Conservation (phyloP, 1,139 yeast species). For the Pichia norvegensis region DNA sequence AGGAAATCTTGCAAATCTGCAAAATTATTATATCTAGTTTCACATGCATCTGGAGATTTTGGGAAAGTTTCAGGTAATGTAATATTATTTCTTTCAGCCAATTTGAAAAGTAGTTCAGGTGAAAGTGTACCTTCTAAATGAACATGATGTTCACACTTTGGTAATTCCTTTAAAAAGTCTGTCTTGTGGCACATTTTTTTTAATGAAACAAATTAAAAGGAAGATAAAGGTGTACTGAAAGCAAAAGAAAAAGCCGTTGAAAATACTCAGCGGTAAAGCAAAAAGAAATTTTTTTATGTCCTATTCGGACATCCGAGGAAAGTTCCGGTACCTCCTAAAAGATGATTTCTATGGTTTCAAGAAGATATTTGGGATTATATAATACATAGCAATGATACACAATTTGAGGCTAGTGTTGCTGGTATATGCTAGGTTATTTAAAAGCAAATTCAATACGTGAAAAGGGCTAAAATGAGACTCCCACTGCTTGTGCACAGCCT, state of each 20-base stretch:
- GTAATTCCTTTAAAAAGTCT: constrained; percentile 53
- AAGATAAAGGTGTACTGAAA: background rate
- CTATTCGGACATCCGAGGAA: background rate
- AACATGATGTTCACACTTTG: constrained; percentile 79
- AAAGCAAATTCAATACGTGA: background rate
- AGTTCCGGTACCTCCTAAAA: background rate
- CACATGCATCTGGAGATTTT: constrained; percentile 32
- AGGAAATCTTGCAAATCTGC: constrained; percentile 67
- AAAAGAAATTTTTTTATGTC: background rate
- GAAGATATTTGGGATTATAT: no score
- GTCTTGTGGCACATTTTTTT: constrained; percentile 17
- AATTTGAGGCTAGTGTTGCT: background rate
- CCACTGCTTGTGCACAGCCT: background rate
- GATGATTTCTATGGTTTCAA: no score
- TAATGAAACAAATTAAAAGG: background rate
- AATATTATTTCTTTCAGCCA: constrained; percentile 55
- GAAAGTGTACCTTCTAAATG: constrained; percentile 77
- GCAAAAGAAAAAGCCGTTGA: background rate
- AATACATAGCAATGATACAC: background rate
- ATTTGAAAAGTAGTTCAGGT: constrained; percentile 58
- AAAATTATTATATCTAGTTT: constrained; percentile 51
- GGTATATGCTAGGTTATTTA: background rate
- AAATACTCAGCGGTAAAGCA: background rate
- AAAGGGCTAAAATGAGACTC: background rate
- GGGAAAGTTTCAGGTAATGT: constrained; percentile 57